Conservation (phyloP, 1,284 basidiomycete species). For the Lentinula novae-zelandiae region DNA sequence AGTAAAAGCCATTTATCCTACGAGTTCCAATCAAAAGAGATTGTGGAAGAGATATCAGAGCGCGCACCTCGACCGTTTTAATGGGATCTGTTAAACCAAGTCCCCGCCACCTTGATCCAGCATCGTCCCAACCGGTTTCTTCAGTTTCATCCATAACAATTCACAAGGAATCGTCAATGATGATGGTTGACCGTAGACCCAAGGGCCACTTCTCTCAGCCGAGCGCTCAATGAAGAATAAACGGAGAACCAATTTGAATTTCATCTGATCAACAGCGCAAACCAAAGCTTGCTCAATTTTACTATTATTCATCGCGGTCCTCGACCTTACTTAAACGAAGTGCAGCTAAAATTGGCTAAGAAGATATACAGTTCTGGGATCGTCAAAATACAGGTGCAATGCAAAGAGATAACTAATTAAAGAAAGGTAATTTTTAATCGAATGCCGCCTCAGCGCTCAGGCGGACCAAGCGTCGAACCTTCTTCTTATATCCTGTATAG, state of each 20-base stretch:
- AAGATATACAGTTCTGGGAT: background rate
- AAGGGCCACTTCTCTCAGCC: no score
- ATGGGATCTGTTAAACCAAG: constrained; percentile 75
- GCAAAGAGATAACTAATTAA: background rate
- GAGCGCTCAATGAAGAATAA: no score
- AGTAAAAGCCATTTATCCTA: constrained; percentile 98
- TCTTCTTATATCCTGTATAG: constrained; percentile 79
- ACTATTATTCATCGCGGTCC: no score
- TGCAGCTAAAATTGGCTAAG: no score
- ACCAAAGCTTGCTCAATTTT: background rate
- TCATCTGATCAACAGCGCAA: background rate
- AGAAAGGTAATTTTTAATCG: constrained; percentile 39
- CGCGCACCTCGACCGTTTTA: constrained; percentile 70
- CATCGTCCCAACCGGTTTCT: constrained; percentile 58
- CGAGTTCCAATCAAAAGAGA: constrained; percentile 1
- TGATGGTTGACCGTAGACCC: no score
- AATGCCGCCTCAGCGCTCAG: constrained; percentile 84
- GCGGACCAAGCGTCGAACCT: constrained; percentile 83
- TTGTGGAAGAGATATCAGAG: background rate
- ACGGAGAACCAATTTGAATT: background rate
- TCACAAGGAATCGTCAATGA: background rate
- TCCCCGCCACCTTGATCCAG: constrained; percentile 64
- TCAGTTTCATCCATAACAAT: constrained; percentile 19
- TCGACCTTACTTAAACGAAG: no score
- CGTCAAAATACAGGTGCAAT: background rate